Conservation (phyloP, 805 yeast species). For the Huiozyma sinensis region DNA sequence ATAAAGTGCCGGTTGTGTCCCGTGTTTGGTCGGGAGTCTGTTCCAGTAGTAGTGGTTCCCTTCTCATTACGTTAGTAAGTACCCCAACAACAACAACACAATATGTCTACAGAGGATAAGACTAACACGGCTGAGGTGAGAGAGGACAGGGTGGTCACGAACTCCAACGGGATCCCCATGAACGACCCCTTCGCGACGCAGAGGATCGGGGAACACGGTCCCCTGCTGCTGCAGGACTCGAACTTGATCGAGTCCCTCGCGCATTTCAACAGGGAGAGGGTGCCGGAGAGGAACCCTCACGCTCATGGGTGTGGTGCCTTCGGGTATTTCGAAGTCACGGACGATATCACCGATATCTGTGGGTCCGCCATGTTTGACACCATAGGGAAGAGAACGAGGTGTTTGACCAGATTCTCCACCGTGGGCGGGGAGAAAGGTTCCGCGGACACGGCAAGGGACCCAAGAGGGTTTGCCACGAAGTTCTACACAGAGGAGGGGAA, state of each 20-base stretch:
- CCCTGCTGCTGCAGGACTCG: slow-evolving; percentile 71
- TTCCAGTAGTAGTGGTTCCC: not conserved
- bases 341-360: slow-evolving; percentile 66
- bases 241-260: slow-evolving; percentile 71
- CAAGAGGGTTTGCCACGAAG: slow-evolving; percentile 59
- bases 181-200: slow-evolving; percentile 69
- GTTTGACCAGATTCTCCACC: slow-evolving; percentile 61
- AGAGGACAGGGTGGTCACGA: slow-evolving; percentile 47
- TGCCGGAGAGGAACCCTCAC: slow-evolving; percentile 88
- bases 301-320: slow-evolving; percentile 91
- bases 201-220: slow-evolving; percentile 67
- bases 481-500: slow-evolving; percentile 59
- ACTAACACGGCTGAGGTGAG: slow-evolving; percentile 24
- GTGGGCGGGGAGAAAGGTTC: slow-evolving; percentile 64
- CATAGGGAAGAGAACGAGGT: slow-evolving; percentile 71
- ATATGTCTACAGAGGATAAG: slow-evolving; percentile 6
- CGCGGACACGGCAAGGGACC: slow-evolving; percentile 58
- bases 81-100: not conserved
- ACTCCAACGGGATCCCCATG: slow-evolving; percentile 68
- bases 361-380: slow-evolving; percentile 58
- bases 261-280: slow-evolving; percentile 82
- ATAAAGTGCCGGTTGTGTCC: not conserved
- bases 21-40: not conserved
- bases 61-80: not conserved
- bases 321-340: slow-evolving; percentile 80